Evolutionary conservation across 2,329 filamentous ascomycete species (phyloP).

Genomic region (Cladosporium sp.): DNA sequence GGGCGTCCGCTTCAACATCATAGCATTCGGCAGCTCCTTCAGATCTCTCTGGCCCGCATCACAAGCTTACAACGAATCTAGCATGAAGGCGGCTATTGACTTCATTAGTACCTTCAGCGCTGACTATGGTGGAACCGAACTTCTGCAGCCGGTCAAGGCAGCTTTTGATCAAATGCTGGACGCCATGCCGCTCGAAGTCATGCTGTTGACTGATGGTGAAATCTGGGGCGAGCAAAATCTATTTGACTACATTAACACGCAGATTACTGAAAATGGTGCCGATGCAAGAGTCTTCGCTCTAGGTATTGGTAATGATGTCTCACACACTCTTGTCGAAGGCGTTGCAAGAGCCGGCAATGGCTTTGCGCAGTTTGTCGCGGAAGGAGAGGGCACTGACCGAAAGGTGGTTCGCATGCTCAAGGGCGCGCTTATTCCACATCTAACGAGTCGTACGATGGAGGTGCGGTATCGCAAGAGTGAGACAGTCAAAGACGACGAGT

Average conservation of each 20-base stretch:
- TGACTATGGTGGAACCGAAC: slow-evolving; percentile 56
- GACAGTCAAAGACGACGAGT: slow-evolving; percentile 52
- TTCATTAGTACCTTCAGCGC: slow-evolving; percentile 48
- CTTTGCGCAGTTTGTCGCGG: slow-evolving; percentile 60
- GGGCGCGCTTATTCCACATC: slow-evolving; percentile 65
- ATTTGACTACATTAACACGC: slow-evolving; percentile 50
- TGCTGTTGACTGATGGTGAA: slow-evolving; percentile 59
- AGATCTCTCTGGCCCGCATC: slow-evolving; percentile 52
- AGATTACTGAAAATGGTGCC: slow-evolving; percentile 42
- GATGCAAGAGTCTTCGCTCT: slow-evolving; percentile 58
- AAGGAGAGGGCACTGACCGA: slow-evolving; percentile 65
- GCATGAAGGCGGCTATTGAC: slow-evolving; percentile 45
- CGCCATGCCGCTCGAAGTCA: slow-evolving; percentile 52
- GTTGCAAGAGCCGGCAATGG: slow-evolving; percentile 60
- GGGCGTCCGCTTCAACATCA: slow-evolving; percentile 68
- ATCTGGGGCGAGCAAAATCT: slow-evolving; percentile 52
- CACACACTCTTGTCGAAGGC: slow-evolving; percentile 59
- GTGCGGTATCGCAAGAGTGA: slow-evolving; percentile 53
- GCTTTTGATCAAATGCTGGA: slow-evolving; percentile 49
- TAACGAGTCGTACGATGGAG: slow-evolving; percentile 64
- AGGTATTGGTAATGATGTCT: slow-evolving; percentile 57
- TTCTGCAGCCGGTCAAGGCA: slow-evolving; percentile 49
- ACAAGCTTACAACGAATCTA: slow-evolving; percentile 47
- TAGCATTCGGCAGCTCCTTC: slow-evolving; percentile 59
- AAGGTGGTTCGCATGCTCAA: slow-evolving; percentile 75